phyloP scores from a whole-genome alignment of 1,284 basidiomycete species.

The Gymnopus androsaceus region DNA sequence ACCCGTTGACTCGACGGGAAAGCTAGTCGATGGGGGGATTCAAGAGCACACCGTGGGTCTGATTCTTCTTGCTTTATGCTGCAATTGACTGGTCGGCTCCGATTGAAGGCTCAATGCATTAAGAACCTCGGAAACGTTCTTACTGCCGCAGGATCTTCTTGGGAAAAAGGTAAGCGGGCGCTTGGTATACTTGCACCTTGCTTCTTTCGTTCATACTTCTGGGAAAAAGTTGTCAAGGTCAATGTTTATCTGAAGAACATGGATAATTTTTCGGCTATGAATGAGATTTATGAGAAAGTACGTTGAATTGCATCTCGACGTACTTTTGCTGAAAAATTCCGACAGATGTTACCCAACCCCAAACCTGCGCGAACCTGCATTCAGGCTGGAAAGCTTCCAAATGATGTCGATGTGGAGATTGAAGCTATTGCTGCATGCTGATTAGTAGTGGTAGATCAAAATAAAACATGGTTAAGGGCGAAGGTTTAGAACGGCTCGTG shows the following conservation, averaged over 20 bases:
- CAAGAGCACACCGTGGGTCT: conserved; percentile 54
- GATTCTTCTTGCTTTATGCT: background rate
- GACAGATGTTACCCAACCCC: conserved; percentile 51
- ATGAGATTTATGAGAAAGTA: conserved; percentile 58
- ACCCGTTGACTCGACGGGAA: conserved; percentile 48
- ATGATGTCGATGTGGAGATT: conserved; percentile 79
- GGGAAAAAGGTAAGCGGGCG: too few species aligned
- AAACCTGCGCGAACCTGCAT: conserved; percentile 83
- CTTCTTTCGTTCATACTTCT: too few species aligned
- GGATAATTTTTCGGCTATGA: conserved; percentile 57
- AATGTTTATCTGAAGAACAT: conserved; percentile 63
- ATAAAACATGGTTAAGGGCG: background rate
- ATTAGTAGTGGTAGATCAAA: background rate
- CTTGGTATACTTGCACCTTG: too few species aligned
- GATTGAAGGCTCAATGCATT: conserved; percentile 53
- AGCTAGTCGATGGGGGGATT: conserved; percentile 53
- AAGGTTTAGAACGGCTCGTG: background rate
- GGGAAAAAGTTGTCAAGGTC: conserved; percentile 55
- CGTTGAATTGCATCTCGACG: background rate
- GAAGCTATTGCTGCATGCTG: conserved; percentile 61
- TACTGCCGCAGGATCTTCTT: conserved; percentile 52
- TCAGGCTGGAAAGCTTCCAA: conserved; percentile 75
- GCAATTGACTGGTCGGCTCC: conserved; percentile 1
- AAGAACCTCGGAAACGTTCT: conserved; percentile 54
- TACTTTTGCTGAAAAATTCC: background rate